Evolutionary conservation across 2,329 filamentous ascomycete genomes (phyloP), one percentile per base, ranked within the genome.

Genomic region (Aspergillus fumigatus): DNA sequence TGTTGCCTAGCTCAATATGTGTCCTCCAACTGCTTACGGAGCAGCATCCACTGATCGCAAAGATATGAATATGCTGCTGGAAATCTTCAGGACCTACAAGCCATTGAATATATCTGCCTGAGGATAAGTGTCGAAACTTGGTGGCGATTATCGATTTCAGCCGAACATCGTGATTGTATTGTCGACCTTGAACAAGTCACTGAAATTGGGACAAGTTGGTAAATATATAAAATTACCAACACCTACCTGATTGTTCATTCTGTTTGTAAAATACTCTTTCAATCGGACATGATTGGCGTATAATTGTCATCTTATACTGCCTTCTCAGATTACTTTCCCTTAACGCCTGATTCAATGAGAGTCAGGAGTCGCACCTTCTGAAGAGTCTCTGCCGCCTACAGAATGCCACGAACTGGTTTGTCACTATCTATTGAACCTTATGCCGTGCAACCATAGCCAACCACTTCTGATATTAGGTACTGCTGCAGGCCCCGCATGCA

Each of bases 401-500:
- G 32, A 38, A 61, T 61, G 59, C 47, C 59, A 40, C 59, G 52
- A 40, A 21, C 41, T 38, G 57, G 59, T 59, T 50, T n/a, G 26
- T 45, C n/a, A 5, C 19, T 27, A 14, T 38, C 17, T 23, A 25
- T 19, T 21, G 3, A 10, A 10, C 26, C 21, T 23, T 26, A 23
- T 25, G 43, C 21, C 26, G 43, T 47, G 43, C 43, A 26, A 47
- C 43, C 19, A 25, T 25, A 47, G 21, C 43, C 21, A 47, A 47
- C 23, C 7, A 23, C 11, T 14, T 23, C 19, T 47, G 23, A 23
- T 11, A 6, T 25, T 17, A 47, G 43, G 43, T 23, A 47, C 23
- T 2, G 25, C 41, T 8, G 17, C n/a, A 70, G 69, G 64, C 49
- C 65, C 69, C 23, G 69, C 69, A 45, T 72, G 69, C 55, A 54